A percentile compares a stretch with the other conserved stretches of the same genome.
phyloP scores from a whole-genome alignment of 441 rosid species.

The Corymbia calophylla region DNA sequence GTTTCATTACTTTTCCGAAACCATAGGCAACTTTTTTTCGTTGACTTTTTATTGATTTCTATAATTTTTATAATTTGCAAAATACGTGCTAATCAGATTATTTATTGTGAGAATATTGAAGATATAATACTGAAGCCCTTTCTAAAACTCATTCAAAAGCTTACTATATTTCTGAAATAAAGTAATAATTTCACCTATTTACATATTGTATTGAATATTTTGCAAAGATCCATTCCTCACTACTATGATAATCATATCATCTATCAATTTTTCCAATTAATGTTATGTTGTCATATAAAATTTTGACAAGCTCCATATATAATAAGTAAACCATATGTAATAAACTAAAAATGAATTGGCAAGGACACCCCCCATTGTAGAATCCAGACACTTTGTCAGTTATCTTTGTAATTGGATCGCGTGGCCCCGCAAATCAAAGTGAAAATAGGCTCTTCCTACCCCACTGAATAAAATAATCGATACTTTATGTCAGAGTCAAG shows the following conservation, averaged over 20 bases:
- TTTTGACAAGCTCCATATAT: too few relatives aligned
- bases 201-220: too few relatives aligned
- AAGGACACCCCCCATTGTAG: neutral
- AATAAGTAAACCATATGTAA: too few relatives aligned
- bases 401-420: accelerated
- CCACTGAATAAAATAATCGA: too few relatives aligned
- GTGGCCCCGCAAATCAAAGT: neutral
- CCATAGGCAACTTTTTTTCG: neutral
- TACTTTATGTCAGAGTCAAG: too few relatives aligned
- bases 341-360: neutral
- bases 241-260: too few relatives aligned
- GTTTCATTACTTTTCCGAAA: neutral
- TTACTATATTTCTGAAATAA: neutral
- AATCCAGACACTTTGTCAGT: too few relatives aligned
- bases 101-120: neutral
- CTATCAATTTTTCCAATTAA: too few relatives aligned
- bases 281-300: too few relatives aligned
- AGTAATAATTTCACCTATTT: neutral
- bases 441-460: neutral
- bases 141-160: neutral
- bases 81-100: neutral
- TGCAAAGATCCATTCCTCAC: neutral
- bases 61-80: neutral
- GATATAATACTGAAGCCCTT: neutral
- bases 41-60: neutral